A percentile compares a stretch with the other conserved stretches of the same genome.
phyloP scores from a whole-genome alignment of 805 yeast genomes.

The Grigorovia jiainica region DNA sequence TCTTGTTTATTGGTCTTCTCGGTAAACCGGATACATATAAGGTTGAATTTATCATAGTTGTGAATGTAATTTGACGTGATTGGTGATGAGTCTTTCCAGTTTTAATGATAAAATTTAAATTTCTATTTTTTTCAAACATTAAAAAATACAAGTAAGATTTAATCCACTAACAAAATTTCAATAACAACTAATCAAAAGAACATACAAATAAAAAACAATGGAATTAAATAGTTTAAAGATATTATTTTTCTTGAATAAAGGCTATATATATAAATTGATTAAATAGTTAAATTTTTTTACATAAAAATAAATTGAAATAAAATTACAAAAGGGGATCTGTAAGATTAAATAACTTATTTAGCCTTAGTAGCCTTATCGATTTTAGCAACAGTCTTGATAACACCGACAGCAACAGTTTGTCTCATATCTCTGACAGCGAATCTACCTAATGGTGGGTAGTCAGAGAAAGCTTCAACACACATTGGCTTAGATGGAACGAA shows the following conservation, averaged over 20 bases:
- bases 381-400: slow-evolving; percentile 91
- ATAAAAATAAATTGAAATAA: neutral
- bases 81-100: too few species aligned
- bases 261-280: neutral
- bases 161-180: too few species aligned
- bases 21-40: slow-evolving; percentile 18
- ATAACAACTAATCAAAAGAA: too few species aligned
- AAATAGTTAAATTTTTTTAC: neutral
- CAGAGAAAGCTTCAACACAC: slow-evolving; percentile 90
- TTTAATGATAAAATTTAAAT: too few species aligned
- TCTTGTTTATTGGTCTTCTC: slow-evolving; percentile 15
- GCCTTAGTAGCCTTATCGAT: slow-evolving; percentile 78
- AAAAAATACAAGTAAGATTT: neutral
- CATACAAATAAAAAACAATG: neutral
- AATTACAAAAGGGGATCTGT: neutral
- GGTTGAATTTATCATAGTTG: slow-evolving; percentile 5
- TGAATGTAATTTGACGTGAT: too few species aligned
- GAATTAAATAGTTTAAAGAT: slow-evolving; percentile 7
- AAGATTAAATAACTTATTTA: slow-evolving; percentile 14
- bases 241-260: neutral
- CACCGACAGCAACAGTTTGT: slow-evolving; percentile 99
- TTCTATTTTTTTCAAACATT: too few species aligned
- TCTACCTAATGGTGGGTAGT: slow-evolving; percentile 97
- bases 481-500: slow-evolving; percentile 84
- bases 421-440: slow-evolving; percentile 99